Conservation (phyloP, 2,329 filamentous ascomycete species). For the Lasiodiplodia sp. region DNA sequence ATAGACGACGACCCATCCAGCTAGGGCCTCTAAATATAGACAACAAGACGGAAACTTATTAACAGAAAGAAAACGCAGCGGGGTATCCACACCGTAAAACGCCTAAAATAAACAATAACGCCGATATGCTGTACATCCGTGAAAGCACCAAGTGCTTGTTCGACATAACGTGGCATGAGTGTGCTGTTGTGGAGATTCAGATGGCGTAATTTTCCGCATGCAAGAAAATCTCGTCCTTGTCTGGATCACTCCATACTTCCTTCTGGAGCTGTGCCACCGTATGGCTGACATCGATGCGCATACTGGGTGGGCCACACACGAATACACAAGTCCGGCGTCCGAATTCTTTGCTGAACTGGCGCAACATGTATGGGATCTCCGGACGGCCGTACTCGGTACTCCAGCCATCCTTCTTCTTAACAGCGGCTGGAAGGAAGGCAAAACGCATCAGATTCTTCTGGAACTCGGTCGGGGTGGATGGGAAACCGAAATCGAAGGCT, state of each 20-base stretch:
- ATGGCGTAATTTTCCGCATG: conserved; percentile 96
- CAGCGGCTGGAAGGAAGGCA: conserved; percentile 71
- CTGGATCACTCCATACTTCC: conserved; percentile 79
- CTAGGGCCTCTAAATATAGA: background rate
- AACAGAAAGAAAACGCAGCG: conserved; percentile 6
- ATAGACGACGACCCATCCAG: background rate
- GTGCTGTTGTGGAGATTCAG: conserved; percentile 50
- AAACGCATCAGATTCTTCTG: conserved; percentile 91
- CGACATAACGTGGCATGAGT: background rate
- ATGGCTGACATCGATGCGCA: conserved; percentile 87
- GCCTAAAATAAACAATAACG: background rate
- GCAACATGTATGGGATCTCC: conserved; percentile 85
- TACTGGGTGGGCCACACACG: conserved; percentile 86
- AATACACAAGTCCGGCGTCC: conserved; percentile 87
- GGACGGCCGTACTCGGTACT: conserved; percentile 91
- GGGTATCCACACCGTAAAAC: conserved; percentile 19
- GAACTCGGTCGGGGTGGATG: conserved; percentile 82
- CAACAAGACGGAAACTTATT: background rate
- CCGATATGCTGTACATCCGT: conserved; percentile 2
- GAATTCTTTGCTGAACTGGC: conserved; percentile 80
- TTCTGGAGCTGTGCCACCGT: conserved; percentile 84
- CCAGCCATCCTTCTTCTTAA: conserved; percentile 74
- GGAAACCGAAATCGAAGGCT: conserved; percentile 70
- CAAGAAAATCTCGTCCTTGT: conserved; percentile 87
- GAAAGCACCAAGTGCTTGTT: background rate